Percentiles rank a stretch among this genome's conserved stretches.
phyloP scores from a whole-genome alignment of 768 basidiomycete genomes.

The Leccinellum luteum region DNA sequence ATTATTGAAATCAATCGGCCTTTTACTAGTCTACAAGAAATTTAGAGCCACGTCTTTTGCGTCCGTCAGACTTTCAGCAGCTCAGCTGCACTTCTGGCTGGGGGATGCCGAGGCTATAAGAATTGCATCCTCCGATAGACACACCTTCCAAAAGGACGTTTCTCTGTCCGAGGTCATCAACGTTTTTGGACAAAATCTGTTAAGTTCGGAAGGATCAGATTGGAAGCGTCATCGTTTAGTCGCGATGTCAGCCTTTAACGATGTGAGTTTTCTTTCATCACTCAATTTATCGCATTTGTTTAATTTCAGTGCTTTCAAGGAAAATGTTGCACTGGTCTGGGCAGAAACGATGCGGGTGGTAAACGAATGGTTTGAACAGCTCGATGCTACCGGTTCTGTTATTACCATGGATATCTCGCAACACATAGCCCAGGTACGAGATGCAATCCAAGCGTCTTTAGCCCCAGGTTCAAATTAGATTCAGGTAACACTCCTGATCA shows the following conservation, averaged over 20 bases:
- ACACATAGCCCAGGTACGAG: conserved; percentile 15
- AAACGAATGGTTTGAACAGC: conserved; percentile 41
- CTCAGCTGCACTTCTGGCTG: conserved; percentile 38
- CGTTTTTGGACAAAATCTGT: conserved; percentile 46
- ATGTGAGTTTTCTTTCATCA: conserved; percentile 28
- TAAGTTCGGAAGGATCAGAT: conserved; percentile 41
- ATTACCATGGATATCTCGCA: conserved; percentile 17
- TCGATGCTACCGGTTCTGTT: conserved; percentile 28
- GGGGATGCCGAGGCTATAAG: conserved; percentile 44
- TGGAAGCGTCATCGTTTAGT: conserved; percentile 48
- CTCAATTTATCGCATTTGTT: not conserved
- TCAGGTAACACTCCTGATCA: conserved; percentile 38
- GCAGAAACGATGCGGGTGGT: conserved; percentile 39
- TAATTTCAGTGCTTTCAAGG: conserved; percentile 23
- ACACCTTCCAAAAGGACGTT: conserved; percentile 33
- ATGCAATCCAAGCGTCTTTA: not conserved
- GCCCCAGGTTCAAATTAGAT: not conserved
- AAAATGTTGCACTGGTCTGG: conserved; percentile 50
- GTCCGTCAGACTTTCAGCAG: conserved; percentile 33
- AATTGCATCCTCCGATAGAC: conserved; percentile 30
- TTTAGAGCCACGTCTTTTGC: conserved; percentile 36
- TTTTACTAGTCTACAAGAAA: not conserved
- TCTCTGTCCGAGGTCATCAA: conserved; percentile 40
- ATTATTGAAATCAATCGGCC: not conserved
- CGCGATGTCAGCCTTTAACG: conserved; percentile 50